Evolutionary conservation across 805 yeast species (phyloP), one percentile per base, ranked within the genome.

Genomic region (Lachancea kluyveri): DNA sequence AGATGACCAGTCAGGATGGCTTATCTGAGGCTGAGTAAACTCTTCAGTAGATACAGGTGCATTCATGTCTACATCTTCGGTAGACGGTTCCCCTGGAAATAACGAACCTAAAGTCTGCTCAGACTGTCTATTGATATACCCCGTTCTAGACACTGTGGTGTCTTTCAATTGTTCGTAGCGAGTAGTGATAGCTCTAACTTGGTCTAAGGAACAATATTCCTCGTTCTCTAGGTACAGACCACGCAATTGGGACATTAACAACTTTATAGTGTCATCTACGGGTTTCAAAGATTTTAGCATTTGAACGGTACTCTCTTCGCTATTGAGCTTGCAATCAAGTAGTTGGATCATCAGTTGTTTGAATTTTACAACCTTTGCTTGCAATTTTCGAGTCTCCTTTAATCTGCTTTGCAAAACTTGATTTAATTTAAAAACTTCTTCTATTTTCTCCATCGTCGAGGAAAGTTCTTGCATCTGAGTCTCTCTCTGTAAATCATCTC

Each of bases 161-260:
- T 26, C 19, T 17, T 26, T 17, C 25, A 29, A 8, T 11, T 22
- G 23, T n/a, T 29, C 21, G 13, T 20, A 33, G 8, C 28, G 27
- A 11, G 27, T 15, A 3, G 27, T 14, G 17, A 32, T 14, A 8
- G 33, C 31, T 17, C 34, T 32, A 3, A 50, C 39, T 23, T 40
- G 39, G 9, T 50, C 57, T 21, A 35, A 22, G n/a, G 59, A 52
- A 26, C 46, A 40, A 19, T 37, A 30, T 30, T 50, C 48, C 25
- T 51, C 54, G 28, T 50, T 43, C 3, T 40, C 48, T n/a, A 45
- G 37, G 40, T 49, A 48, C 15, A 54, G 21, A 18, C 50, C 45
- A 20, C 40, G 42, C 25, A 55, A 21, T 40, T 49, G 52, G 3
- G 46, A 35, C 3, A 41, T 40, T 16, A 54, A 35, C 8, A 54